Conservation (phyloP, 208 protist species). For the Leishmania lainsoni region DNA sequence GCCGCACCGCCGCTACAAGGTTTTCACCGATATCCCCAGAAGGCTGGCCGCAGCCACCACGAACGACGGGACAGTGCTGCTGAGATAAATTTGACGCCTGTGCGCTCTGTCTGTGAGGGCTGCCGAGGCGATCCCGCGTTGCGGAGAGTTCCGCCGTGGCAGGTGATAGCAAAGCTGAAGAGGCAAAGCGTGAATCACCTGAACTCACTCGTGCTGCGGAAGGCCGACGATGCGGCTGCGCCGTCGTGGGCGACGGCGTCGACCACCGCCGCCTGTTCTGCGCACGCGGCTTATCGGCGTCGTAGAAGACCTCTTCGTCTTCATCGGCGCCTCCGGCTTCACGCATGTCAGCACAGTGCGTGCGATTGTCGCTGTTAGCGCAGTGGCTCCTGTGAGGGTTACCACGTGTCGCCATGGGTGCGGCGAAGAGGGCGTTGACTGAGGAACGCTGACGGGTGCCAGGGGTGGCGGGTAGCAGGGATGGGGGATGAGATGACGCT, state of each 20-base stretch:
- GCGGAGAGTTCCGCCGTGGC: background rate
- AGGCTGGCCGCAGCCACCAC: background rate
- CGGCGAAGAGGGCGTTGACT: background rate
- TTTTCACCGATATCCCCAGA: slow-evolving; percentile 2
- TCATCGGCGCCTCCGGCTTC: slow-evolving; percentile 7
- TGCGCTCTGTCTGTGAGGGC: background rate
- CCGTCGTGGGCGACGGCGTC: background rate
- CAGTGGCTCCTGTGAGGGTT: background rate
- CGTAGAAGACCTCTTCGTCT: slow-evolving; percentile 9
- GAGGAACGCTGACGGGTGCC: background rate
- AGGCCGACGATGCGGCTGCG: background rate
- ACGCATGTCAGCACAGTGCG: background rate
- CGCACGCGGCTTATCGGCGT: background rate
- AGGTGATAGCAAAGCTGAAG: background rate
- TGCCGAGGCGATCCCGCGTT: background rate
- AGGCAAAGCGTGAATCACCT: background rate
- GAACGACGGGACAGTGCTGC: background rate
- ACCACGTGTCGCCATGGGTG: background rate
- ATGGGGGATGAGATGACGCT: background rate
- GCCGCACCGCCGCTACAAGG: slow-evolving; percentile 21
- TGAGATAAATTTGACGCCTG: background rate
- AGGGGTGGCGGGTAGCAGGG: background rate
- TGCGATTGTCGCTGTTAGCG: background rate
- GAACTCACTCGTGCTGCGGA: background rate
- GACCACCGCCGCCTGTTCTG: background rate